These are phyloP conservation scores for Cryphonectria carpinicola DNA, from an alignment of 2,329 filamentous ascomycete genomes.

Conservation along the genomic window DNA sequence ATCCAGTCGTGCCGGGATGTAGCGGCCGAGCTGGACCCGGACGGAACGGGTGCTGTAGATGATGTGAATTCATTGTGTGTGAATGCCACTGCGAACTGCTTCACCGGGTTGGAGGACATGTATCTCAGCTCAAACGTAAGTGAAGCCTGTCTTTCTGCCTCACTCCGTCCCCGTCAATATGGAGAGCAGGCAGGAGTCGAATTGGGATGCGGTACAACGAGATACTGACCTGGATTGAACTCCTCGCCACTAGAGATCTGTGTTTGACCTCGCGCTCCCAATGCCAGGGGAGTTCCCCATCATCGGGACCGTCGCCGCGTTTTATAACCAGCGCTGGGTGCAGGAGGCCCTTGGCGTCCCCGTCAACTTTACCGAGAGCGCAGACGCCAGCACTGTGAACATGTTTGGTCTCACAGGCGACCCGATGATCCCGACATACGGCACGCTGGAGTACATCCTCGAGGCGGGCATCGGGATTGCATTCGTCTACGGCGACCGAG, in stretches of 20 bases:
- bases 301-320: slow-evolving; percentile 51
- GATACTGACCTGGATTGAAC: slow-evolving; percentile 22
- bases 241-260: slow-evolving; percentile 40
- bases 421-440: slow-evolving; percentile 31
- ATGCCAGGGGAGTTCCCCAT: slow-evolving; percentile 52
- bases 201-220: neutral
- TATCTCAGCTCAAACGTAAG: slow-evolving; percentile 48
- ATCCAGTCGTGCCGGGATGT: slow-evolving; percentile 21
- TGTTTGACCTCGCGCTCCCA: slow-evolving; percentile 57
- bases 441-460: slow-evolving; percentile 50
- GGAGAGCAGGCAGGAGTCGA: neutral
- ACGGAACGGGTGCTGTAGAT: slow-evolving; percentile 30
- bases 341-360: slow-evolving; percentile 59
- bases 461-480: slow-evolving; percentile 57
- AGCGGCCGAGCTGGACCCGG: slow-evolving; percentile 49
- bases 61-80: slow-evolving; percentile 27
- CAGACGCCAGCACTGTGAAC: slow-evolving; percentile 40
- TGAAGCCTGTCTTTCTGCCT: neutral
- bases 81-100: slow-evolving; percentile 21
- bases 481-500: slow-evolving; percentile 59
- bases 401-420: slow-evolving; percentile 42
- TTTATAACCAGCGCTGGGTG: slow-evolving; percentile 56
- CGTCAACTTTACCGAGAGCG: slow-evolving; percentile 55
- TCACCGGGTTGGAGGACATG: slow-evolving; percentile 10
- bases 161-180: neutral